Evolutionary conservation across 1,139 yeast genomes (phyloP).

Genomic region (Saccharomyces pastorianus): DNA sequence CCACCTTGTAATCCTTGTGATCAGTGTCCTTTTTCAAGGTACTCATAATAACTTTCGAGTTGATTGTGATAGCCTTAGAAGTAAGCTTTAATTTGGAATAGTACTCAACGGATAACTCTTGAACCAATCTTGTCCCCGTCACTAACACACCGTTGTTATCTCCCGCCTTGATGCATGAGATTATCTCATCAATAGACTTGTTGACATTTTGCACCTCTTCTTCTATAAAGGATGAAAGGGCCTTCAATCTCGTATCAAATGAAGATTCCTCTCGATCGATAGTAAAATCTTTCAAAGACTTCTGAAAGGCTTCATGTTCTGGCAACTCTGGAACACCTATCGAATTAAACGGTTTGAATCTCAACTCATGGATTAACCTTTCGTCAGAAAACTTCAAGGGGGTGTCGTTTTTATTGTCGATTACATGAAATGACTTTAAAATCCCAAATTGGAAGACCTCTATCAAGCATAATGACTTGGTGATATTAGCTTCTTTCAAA

Average conservation of each 20-base stretch:
- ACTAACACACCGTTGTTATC: slow-evolving; percentile 15
- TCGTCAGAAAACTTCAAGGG: slow-evolving; percentile 36
- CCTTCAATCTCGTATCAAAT: slow-evolving; percentile 13
- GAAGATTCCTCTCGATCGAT: slow-evolving; percentile 16
- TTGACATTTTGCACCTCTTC: slow-evolving; percentile 16
- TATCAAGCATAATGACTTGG: slow-evolving; percentile 35
- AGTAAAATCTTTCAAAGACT: slow-evolving; percentile 19
- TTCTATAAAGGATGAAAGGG: slow-evolving; percentile 13
- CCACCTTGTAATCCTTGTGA: background rate
- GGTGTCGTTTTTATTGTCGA: slow-evolving; percentile 33
- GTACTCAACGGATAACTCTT: slow-evolving; percentile 26
- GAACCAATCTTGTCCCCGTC: slow-evolving; percentile 26
- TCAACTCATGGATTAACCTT: slow-evolving; percentile 50
- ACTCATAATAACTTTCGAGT: slow-evolving; percentile 8
- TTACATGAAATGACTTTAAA: slow-evolving; percentile 34
- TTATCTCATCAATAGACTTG: slow-evolving; percentile 15
- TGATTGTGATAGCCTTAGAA: slow-evolving; percentile 11
- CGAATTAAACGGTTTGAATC: slow-evolving; percentile 77
- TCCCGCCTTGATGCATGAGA: slow-evolving; percentile 17
- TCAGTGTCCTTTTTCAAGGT: slow-evolving; percentile 3
- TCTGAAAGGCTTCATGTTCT: slow-evolving; percentile 31
- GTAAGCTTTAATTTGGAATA: slow-evolving; percentile 20
- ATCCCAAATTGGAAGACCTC: slow-evolving; percentile 36
- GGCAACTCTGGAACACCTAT: slow-evolving; percentile 75
- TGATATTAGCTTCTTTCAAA: slow-evolving; percentile 34